Percentiles rank a stretch among this genome's conserved stretches.
Evolutionary conservation across 148 eudicot species (phyloP).

Genomic region (Silene uniflora): DNA sequence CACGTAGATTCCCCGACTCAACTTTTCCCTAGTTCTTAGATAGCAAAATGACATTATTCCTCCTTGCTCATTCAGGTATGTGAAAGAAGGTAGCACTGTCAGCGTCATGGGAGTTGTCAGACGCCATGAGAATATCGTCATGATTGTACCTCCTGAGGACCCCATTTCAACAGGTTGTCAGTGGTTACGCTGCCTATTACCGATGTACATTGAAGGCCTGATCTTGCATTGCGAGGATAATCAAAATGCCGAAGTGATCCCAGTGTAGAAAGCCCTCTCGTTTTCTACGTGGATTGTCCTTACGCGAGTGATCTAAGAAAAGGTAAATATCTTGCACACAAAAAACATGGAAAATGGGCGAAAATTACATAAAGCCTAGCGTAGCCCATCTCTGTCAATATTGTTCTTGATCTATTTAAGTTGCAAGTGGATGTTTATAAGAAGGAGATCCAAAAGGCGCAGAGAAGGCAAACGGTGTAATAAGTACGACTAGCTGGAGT

Average conservation of each 20-base stretch:
- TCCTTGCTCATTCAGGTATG: conserved; percentile 40
- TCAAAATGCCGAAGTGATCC: conserved; percentile 72
- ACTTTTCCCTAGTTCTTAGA: no score
- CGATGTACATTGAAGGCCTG: conserved; percentile 71
- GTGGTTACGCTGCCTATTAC: conserved; percentile 73
- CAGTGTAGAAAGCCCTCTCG: conserved; percentile 45
- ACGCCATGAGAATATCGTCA: conserved; percentile 80
- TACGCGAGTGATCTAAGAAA: background rate
- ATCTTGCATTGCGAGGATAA: conserved; percentile 71
- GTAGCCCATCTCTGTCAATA: conserved; percentile 12
- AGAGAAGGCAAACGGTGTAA: conserved; percentile 19
- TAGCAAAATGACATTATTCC: background rate
- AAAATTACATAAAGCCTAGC: conserved; percentile 4
- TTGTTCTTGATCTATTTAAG: conserved; percentile 14
- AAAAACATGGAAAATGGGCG: background rate
- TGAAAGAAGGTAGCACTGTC: conserved; percentile 97
- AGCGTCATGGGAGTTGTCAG: conserved; percentile 92
- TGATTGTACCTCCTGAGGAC: conserved; percentile 89
- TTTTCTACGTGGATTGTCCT: background rate
- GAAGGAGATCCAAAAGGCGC: conserved; percentile 24
- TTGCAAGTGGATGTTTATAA: conserved; percentile 26
- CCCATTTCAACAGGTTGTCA: conserved; percentile 86
- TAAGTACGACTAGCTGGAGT: conserved; percentile 12
- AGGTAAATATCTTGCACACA: background rate
- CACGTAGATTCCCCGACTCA: background rate